Evolutionary conservation across 1,284 basidiomycete species (phyloP).

Genomic region (Naganishia albida): DNA sequence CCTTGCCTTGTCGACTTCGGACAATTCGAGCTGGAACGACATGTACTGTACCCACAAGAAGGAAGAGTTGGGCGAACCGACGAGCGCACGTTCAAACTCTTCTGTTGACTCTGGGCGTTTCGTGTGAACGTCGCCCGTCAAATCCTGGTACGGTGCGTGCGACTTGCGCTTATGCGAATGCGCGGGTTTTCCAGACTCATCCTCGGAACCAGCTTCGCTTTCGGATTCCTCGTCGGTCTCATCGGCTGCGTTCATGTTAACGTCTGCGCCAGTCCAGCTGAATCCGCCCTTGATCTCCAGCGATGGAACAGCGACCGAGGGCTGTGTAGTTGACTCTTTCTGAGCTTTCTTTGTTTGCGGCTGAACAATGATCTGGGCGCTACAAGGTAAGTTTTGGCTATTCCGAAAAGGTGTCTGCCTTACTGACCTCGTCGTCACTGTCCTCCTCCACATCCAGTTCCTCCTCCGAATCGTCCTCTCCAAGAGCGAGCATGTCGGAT

Average conservation of each 20-base stretch:
- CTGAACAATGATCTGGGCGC: conserved; percentile 31
- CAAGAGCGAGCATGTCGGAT: conserved; percentile 32
- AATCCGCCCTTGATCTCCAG: conserved; percentile 57
- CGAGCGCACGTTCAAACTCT: conserved; percentile 90
- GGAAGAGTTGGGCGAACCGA: conserved; percentile 96
- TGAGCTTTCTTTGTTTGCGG: conserved; percentile 38
- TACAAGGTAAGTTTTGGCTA: conserved; percentile 28
- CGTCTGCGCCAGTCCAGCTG: conserved; percentile 57
- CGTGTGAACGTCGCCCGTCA: conserved; percentile 80
- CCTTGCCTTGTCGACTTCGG: conserved; percentile 91
- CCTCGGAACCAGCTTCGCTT: conserved; percentile 60
- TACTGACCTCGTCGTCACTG: conserved; percentile 39
- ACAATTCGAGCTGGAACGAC: conserved; percentile 95
- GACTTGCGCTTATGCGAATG: conserved; percentile 36
- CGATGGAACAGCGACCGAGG: conserved; percentile 39
- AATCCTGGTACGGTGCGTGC: conserved; percentile 69
- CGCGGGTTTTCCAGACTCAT: conserved; percentile 36
- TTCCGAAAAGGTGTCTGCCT: conserved; percentile 27
- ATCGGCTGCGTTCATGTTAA: conserved; percentile 14
- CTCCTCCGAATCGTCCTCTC: conserved; percentile 37
- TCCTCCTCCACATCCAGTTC: conserved; percentile 30
- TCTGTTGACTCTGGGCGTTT: conserved; percentile 84
- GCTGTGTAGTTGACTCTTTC: conserved; percentile 38
- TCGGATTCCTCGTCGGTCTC: conserved; percentile 59
- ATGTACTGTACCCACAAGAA: conserved; percentile 99